These are phyloP conservation scores for Pichia ethanolica DNA, from an alignment of 805 yeast genomes.

Conservation along the genomic window DNA sequence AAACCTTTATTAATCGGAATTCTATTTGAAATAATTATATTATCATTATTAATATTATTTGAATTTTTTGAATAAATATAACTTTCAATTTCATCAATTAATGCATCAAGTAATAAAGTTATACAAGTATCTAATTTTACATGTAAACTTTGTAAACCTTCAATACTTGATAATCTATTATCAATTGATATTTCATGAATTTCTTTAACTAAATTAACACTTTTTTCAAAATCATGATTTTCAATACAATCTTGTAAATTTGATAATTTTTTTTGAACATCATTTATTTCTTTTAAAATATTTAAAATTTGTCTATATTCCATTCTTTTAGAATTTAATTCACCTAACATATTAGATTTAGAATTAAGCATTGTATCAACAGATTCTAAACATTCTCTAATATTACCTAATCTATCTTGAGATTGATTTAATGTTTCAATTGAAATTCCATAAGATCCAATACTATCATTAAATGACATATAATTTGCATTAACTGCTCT, in stretches of 20 bases:
- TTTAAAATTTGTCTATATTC: slow-evolving; percentile 64
- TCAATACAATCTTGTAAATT: slow-evolving; percentile 58
- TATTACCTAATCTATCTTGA: slow-evolving; percentile 32
- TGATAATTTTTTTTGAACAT: slow-evolving; percentile 50
- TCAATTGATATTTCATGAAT: slow-evolving; percentile 39
- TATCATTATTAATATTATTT: not conserved
- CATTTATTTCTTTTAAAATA: slow-evolving; percentile 59
- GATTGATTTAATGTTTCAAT: slow-evolving; percentile 58
- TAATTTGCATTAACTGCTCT: slow-evolving; percentile 73
- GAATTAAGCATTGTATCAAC: slow-evolving; percentile 28
- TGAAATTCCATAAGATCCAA: slow-evolving; percentile 76
- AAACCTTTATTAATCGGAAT: slow-evolving; percentile 8
- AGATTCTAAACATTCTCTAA: slow-evolving; percentile 15
- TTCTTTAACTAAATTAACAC: slow-evolving; percentile 32
- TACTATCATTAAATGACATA: slow-evolving; percentile 76
- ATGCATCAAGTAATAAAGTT: slow-evolving; percentile 55
- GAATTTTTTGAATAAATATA: slow-evolving; percentile 31
- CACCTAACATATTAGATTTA: slow-evolving; percentile 51
- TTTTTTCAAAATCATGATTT: slow-evolving; percentile 56
- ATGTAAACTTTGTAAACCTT: slow-evolving; percentile 44
- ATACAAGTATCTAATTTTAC: slow-evolving; percentile 49
- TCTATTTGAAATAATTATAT: not conserved
- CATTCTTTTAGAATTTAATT: slow-evolving; percentile 55
- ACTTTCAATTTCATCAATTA: slow-evolving; percentile 69
- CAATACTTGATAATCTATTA: slow-evolving; percentile 50